Evolutionary conservation across 2,329 filamentous ascomycete species (phyloP).

Genomic region (Paracorniculantispora psalliotae): DNA sequence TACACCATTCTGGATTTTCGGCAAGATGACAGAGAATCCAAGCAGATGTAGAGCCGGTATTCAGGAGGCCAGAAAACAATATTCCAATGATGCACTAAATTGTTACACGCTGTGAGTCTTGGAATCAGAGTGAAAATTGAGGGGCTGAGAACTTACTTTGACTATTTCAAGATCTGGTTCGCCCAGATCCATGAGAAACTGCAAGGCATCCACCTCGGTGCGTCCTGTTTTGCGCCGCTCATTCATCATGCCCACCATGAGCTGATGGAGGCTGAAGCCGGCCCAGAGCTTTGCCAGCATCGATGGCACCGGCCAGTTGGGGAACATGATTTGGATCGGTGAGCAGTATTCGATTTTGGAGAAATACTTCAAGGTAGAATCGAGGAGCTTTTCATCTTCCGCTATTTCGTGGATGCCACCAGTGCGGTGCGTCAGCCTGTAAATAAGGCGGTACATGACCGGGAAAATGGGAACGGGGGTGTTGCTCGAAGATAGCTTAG

Average conservation of each 20-base stretch:
- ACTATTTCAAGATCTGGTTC: constrained; percentile 40
- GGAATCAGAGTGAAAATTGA: neutral
- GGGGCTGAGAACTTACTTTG: constrained; percentile 24
- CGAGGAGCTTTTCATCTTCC: constrained; percentile 36
- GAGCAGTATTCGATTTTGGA: constrained; percentile 41
- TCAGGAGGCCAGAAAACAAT: constrained; percentile 53
- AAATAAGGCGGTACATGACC: constrained; percentile 47
- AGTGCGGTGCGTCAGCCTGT: constrained; percentile 52
- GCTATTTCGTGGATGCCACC: constrained; percentile 51
- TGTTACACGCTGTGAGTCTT: neutral
- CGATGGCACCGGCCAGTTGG: constrained; percentile 42
- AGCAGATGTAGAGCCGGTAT: constrained; percentile 50
- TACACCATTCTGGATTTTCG: constrained; percentile 41
- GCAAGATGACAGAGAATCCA: constrained; percentile 49
- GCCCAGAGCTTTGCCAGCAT: constrained; percentile 39
- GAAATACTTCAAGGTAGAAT: constrained; percentile 40
- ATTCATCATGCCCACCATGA: constrained; percentile 44
- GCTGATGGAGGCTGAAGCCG: constrained; percentile 42
- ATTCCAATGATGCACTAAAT: constrained; percentile 46
- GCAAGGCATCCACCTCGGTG: constrained; percentile 45
- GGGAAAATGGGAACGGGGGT: constrained; percentile 45
- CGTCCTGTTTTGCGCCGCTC: constrained; percentile 37
- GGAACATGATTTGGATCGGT: constrained; percentile 45
- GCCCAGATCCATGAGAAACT: constrained; percentile 48
- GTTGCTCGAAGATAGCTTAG: neutral